Evolutionary conservation across 495 filamentous ascomycete genomes (phyloP).

Genomic region (Neurospora sp.): DNA sequence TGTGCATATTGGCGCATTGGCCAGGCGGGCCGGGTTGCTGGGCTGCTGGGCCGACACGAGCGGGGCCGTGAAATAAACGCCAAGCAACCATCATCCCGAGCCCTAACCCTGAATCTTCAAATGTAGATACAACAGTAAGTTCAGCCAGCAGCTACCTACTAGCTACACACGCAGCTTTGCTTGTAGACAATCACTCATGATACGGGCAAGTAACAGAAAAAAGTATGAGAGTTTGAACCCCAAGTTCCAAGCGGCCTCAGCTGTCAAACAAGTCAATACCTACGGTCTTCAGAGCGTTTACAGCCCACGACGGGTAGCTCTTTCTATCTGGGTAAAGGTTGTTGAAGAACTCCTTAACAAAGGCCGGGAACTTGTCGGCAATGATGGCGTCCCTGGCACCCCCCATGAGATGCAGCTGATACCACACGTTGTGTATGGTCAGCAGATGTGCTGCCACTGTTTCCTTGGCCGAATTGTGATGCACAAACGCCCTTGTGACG

Average conservation of each 20-base stretch:
- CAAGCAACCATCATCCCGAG: neutral
- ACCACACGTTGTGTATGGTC: constrained; percentile 91
- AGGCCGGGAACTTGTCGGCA: constrained; percentile 70
- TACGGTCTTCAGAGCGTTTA: constrained; percentile 72
- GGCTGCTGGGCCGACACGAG: neutral
- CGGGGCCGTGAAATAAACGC: neutral
- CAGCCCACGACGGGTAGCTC: constrained; percentile 72
- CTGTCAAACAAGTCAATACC: constrained; percentile 59
- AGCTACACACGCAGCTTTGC: neutral
- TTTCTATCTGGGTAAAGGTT: constrained; percentile 57
- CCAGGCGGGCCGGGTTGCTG: neutral
- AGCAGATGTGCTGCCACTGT: constrained; percentile 91
- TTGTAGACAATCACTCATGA: neutral
- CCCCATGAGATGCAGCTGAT: constrained; percentile 74
- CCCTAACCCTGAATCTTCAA: neutral
- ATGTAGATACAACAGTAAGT: neutral
- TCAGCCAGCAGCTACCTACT: neutral
- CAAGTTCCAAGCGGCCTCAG: constrained; percentile 2
- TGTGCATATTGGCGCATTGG: neutral
- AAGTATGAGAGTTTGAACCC: neutral
- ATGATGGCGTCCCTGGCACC: constrained; percentile 67
- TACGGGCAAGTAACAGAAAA: neutral
- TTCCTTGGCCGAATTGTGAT: constrained; percentile 88
- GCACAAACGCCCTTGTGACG: constrained; percentile 78
- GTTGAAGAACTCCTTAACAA: constrained; percentile 66